Evolutionary conservation across 192 early-diverging fungal genomes (phyloP), one percentile per base, ranked within the genome.

Genomic region (Dissophora globulifera): DNA sequence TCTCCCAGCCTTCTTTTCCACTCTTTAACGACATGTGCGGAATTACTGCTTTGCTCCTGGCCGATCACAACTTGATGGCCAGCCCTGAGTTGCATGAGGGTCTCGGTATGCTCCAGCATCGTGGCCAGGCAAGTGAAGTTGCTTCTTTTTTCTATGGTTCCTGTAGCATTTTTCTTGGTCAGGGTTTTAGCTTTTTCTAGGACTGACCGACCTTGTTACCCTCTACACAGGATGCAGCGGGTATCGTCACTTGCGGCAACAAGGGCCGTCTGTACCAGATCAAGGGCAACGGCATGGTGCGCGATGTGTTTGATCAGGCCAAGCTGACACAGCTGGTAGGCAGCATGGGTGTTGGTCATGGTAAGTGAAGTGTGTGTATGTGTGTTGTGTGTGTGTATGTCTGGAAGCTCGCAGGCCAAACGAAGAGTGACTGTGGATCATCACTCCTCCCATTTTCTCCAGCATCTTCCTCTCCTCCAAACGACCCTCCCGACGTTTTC

Each of bases 261-360:
- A 95, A 97, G 78, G 98, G 98, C 32, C 92, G 97, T 47, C 84
- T 99, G 76, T 96, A 93, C 84, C 98, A 99, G 83, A 94, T 95
- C 87, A 99, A 99, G 81, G 96, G 93, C 59, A 99, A 96, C 81
- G 98, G 98, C 51, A 96, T 99, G 97, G 96, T 99, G 32, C 89
- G 95, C 58, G 97, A 99, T 82, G 96, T 99, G 26, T 98, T 99
- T 80, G 85, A 91, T 30, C 86, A 90, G 31, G 65, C 87, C 58
- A 89, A 95, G 66, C 83, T 98, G 58, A 82, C 87, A 59, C 84
- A 84, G 46, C 83, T 99, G 52, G 62, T 88, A 40, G 98, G 98
- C 19, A 87, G 81, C 79, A 91, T 99, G 88, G 98, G 96, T 55
- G 88, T 99, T 65, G 96, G 94, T 9, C 98, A 99, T 81, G 96